Conservation (phyloP, 768 basidiomycete species). For the Naganishia friedmannii region DNA sequence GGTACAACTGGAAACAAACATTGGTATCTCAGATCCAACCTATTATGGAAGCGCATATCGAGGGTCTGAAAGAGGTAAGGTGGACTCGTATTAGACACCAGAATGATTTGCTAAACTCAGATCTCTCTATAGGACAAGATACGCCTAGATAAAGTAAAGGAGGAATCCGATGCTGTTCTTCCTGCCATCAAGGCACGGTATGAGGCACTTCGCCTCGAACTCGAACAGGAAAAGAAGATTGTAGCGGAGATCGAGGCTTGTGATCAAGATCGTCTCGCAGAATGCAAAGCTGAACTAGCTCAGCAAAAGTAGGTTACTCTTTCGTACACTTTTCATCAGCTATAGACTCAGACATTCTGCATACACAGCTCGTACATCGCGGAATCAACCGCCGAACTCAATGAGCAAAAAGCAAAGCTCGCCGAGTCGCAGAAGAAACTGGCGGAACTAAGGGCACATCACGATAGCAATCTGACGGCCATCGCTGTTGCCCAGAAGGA, state of each 20-base stretch:
- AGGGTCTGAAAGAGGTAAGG: constrained; percentile 44
- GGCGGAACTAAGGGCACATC: constrained; percentile 39
- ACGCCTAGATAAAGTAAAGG: constrained; percentile 35
- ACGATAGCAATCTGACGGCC: constrained; percentile 37
- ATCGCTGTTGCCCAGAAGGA: constrained; percentile 44
- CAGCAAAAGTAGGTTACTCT: constrained; percentile 43
- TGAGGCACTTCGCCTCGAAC: constrained; percentile 43
- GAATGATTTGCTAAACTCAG: not conserved
- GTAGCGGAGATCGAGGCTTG: constrained; percentile 47
- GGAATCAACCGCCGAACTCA: constrained; percentile 42
- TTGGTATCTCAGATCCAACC: constrained; percentile 43
- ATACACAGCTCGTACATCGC: constrained; percentile 45
- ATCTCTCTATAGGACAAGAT: constrained; percentile 38
- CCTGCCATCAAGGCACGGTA: constrained; percentile 41
- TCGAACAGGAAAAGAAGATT: constrained; percentile 44
- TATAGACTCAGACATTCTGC: not conserved
- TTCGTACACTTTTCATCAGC: not conserved
- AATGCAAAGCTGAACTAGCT: constrained; percentile 40
- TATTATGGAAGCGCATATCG: constrained; percentile 36
- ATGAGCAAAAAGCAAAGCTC: constrained; percentile 44
- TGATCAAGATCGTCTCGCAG: constrained; percentile 46
- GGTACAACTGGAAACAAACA: constrained; percentile 51
- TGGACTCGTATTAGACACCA: not conserved
- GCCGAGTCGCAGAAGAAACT: constrained; percentile 42
- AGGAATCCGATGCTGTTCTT: constrained; percentile 35